phyloP scores from a whole-genome alignment of 1,139 yeast species.

The Pichia sp. region DNA sequence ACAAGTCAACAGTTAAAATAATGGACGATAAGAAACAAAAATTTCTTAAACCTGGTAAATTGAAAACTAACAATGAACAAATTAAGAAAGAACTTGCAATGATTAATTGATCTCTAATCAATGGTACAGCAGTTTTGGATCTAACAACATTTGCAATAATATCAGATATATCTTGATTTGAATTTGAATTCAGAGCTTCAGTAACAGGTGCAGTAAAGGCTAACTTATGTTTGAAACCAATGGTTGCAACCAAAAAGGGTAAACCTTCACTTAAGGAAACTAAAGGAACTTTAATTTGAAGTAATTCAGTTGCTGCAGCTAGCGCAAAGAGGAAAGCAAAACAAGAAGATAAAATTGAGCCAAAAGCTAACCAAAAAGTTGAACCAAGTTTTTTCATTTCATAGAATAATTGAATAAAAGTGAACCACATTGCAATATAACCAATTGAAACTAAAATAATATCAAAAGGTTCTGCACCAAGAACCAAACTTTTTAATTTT shows the following conservation, averaged over 20 bases:
- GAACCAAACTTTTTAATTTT: slow-evolving; percentile 48
- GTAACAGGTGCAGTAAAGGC: slow-evolving; percentile 64
- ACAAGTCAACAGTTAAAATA: slow-evolving; percentile 65
- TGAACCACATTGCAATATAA: slow-evolving; percentile 85
- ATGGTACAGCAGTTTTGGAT: slow-evolving; percentile 53
- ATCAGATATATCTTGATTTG: slow-evolving; percentile 40
- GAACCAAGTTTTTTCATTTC: slow-evolving; percentile 83
- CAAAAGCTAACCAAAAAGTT: slow-evolving; percentile 81
- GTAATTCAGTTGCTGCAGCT: slow-evolving; percentile 50
- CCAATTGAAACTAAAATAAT: slow-evolving; percentile 75
- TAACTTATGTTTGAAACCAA: slow-evolving; percentile 88
- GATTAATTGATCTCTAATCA: slow-evolving; percentile 73
- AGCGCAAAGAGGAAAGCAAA: slow-evolving; percentile 85
- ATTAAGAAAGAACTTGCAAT: slow-evolving; percentile 69
- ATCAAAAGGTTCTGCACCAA: slow-evolving; percentile 83
- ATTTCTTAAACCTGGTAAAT: slow-evolving; percentile 69
- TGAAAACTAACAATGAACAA: slow-evolving; percentile 63
- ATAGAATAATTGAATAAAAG: slow-evolving; percentile 67
- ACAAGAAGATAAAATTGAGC: slow-evolving; percentile 73
- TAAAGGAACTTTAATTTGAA: slow-evolving; percentile 58
- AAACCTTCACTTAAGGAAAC: slow-evolving; percentile 83
- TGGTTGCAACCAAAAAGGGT: slow-evolving; percentile 87
- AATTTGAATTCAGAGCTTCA: slow-evolving; percentile 31
- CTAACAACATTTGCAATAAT: slow-evolving; percentile 56
- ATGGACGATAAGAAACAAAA: slow-evolving; percentile 76